These are phyloP conservation scores for Ophiostoma perfectum DNA, from an alignment of 2,329 filamentous ascomycete genomes.

Conservation along the genomic window DNA sequence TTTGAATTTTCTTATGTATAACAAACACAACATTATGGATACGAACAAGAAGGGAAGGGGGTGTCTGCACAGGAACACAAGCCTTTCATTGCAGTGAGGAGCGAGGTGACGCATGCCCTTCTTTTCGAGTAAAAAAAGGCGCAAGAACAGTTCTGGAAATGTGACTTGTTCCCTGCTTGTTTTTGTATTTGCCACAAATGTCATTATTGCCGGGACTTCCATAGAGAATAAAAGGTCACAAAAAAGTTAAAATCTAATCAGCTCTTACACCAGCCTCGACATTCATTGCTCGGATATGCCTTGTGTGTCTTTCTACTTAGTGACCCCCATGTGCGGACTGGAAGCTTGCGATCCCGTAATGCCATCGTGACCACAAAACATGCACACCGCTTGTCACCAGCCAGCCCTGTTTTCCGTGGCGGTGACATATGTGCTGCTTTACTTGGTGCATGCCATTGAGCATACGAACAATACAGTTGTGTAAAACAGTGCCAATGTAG, in stretches of 20 bases:
- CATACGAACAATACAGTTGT: too few relatives aligned
- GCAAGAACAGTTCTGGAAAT: neutral
- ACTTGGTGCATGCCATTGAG: too few relatives aligned
- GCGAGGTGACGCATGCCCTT: neutral
- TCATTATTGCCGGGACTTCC: neutral
- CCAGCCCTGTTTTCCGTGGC: too few relatives aligned
- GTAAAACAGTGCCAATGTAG: neutral
- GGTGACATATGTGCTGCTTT: too few relatives aligned
- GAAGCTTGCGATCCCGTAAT: too few relatives aligned
- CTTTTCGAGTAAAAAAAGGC: neutral
- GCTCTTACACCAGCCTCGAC: too few relatives aligned
- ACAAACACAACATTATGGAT: slow-evolving; percentile 5
- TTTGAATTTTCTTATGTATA: neutral
- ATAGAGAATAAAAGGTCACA: slow-evolving; percentile 6
- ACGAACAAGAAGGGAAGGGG: slow-evolving; percentile 3
- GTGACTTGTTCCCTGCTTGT: neutral
- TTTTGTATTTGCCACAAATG: neutral
- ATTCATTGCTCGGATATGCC: too few relatives aligned
- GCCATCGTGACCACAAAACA: too few relatives aligned
- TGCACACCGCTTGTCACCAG: too few relatives aligned
- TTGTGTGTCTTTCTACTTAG: too few relatives aligned
- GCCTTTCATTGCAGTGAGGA: neutral
- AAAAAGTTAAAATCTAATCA: neutral
- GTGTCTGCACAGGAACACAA: neutral
- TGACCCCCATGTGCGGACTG: too few relatives aligned